Percentiles rank a stretch among this genome's conserved stretches.
Evolutionary conservation across 2,329 filamentous ascomycete genomes (phyloP).

Genomic region (Fusarium ambrosium): DNA sequence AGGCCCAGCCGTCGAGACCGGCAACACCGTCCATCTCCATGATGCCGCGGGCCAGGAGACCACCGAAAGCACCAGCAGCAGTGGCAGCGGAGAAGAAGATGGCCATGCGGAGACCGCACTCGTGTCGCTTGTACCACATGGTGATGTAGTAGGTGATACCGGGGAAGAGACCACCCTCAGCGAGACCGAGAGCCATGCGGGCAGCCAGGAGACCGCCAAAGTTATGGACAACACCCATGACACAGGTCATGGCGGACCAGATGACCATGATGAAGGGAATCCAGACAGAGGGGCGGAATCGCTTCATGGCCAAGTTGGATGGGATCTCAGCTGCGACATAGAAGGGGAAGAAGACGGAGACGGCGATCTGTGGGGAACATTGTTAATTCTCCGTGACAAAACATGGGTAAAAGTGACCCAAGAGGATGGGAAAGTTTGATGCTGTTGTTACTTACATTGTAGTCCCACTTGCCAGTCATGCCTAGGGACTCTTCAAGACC

Average conservation of each 20-base stretch:
- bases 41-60: slow-evolving; percentile 71
- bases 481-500: slow-evolving; percentile 58
- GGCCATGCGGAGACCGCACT: slow-evolving; percentile 72
- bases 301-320: slow-evolving; percentile 69
- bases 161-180: slow-evolving; percentile 72
- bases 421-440: neutral
- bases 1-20: slow-evolving; percentile 75
- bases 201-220: slow-evolving; percentile 64
- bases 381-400: slow-evolving; percentile 12
- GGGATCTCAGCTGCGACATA: slow-evolving; percentile 68
- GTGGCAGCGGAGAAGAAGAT: slow-evolving; percentile 71
- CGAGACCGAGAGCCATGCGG: slow-evolving; percentile 62
- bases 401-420: neutral
- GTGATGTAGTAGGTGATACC: slow-evolving; percentile 72
- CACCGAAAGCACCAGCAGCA: slow-evolving; percentile 73
- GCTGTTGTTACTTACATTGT: slow-evolving; percentile 47
- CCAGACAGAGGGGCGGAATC: slow-evolving; percentile 64
- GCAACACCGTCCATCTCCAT: slow-evolving; percentile 68
- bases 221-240: slow-evolving; percentile 66
- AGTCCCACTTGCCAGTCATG: slow-evolving; percentile 52
- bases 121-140: slow-evolving; percentile 71
- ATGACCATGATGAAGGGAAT: slow-evolving; percentile 67
- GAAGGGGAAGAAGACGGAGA: slow-evolving; percentile 67
- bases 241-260: slow-evolving; percentile 63
- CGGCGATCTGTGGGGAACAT: slow-evolving; percentile 51